Percentiles rank a stretch among this genome's conserved stretches.
phyloP scores from a whole-genome alignment of 148 eudicot species.

The Polygonum maritimum region DNA sequence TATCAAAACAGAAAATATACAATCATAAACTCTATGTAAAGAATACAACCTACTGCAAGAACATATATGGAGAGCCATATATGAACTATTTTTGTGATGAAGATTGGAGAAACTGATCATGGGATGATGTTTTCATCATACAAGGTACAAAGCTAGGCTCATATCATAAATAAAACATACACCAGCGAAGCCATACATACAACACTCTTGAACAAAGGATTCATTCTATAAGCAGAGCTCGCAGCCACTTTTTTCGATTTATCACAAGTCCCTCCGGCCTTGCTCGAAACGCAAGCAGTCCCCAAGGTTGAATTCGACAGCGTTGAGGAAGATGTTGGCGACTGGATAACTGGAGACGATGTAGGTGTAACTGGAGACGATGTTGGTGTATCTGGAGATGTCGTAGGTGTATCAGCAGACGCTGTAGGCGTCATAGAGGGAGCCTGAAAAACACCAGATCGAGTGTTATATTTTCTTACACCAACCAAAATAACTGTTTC shows the following conservation, averaged over 20 bases:
- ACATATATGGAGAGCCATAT: too few species aligned
- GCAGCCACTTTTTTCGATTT: constrained; percentile 47
- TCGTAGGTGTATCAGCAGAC: constrained; percentile 12
- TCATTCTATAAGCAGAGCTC: constrained; percentile 70
- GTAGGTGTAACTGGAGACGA: constrained; percentile 5
- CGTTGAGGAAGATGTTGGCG: not conserved
- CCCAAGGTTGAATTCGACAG: constrained; percentile 45
- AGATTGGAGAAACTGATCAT: not conserved
- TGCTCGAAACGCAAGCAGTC: constrained; percentile 63
- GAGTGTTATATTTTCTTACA: not conserved
- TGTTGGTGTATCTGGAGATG: constrained; percentile 17
- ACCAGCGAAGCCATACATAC: not conserved
- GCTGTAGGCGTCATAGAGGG: constrained; percentile 6
- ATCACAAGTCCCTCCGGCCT: constrained; percentile 64
- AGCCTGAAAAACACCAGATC: not conserved
- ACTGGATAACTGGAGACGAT: constrained; percentile 2
- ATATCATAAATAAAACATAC: not conserved
- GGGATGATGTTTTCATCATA: not conserved
- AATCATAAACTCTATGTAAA: not conserved
- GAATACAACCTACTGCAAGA: not conserved
- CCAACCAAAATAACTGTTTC: too few species aligned
- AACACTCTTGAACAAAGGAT: constrained; percentile 45
- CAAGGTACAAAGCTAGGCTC: not conserved
- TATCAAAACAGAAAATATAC: not conserved
- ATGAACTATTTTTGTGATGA: too few species aligned